Evolutionary conservation across 1,139 yeast species (phyloP).

Genomic region (Kazachstania sp.): DNA sequence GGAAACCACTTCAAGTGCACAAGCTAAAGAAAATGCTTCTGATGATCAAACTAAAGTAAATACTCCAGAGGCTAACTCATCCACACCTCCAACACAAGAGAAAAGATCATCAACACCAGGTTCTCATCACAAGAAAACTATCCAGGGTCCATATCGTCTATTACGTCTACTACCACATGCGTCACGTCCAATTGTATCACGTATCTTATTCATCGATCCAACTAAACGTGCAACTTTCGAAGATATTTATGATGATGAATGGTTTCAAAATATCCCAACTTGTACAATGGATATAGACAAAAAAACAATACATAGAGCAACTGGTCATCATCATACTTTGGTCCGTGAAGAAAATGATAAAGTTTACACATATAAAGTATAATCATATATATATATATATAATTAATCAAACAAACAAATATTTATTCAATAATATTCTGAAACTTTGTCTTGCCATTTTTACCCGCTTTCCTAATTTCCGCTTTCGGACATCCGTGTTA

Average conservation of each 20-base stretch:
- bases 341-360: conserved; percentile 41
- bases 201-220: conserved; percentile 68
- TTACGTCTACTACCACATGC: conserved; percentile 80
- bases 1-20: no score
- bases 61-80: neutral
- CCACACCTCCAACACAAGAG: neutral
- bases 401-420: no score
- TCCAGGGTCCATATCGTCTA: conserved; percentile 76
- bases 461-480: neutral
- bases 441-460: no score
- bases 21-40: no score
- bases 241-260: conserved; percentile 59
- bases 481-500: no score
- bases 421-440: no score
- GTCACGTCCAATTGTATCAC: conserved; percentile 65
- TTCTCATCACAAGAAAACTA: conserved; percentile 14
- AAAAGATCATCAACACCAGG: neutral
- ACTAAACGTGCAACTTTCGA: conserved; percentile 57
- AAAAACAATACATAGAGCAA: conserved; percentile 31
- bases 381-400: conserved; percentile 1
- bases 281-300: conserved; percentile 37
- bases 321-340: conserved; percentile 49
- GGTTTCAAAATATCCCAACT: conserved; percentile 52
- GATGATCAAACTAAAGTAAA: neutral
- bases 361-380: conserved; percentile 34